Percentiles rank a stretch among this genome's conserved stretches.
Evolutionary conservation across 139 green algal genomes (phyloP).

Genomic region (Pedinophyceae sp.): DNA sequence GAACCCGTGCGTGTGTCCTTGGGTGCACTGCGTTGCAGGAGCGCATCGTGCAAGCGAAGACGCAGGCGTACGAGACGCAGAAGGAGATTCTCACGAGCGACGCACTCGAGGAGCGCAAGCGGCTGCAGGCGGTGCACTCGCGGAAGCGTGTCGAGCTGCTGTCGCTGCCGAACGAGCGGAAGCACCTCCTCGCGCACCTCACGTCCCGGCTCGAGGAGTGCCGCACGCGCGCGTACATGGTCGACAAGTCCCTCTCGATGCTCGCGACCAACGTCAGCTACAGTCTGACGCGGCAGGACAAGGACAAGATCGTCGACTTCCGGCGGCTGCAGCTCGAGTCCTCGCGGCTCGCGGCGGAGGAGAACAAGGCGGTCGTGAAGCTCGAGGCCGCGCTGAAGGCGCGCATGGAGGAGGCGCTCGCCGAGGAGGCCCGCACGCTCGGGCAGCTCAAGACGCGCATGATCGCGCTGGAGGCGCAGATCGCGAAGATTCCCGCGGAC

Average conservation of each 20-base stretch:
- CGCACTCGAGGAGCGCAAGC: not conserved
- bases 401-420: not conserved
- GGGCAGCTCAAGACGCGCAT: no score
- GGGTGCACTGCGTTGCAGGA: no score
- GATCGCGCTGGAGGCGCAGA: no score
- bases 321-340: not conserved
- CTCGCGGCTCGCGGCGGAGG: not conserved
- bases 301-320: not conserved
- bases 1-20: no score
- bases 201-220: not conserved
- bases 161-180: not conserved
- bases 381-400: not conserved
- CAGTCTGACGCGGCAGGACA: not conserved
- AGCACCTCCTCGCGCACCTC: not conserved
- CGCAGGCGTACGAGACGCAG: not conserved
- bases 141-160: no score
- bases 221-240: not conserved
- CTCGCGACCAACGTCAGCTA: not conserved
- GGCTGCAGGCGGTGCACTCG: not conserved
- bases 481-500: no score
- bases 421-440: not conserved
- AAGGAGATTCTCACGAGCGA: not conserved
- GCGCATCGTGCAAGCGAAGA: not conserved
- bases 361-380: not conserved
- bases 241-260: not conserved